Evolutionary conservation across 2,329 filamentous ascomycete species (phyloP), one percentile per base, ranked within the genome.

Genomic region (Fusarium drepaniforme): DNA sequence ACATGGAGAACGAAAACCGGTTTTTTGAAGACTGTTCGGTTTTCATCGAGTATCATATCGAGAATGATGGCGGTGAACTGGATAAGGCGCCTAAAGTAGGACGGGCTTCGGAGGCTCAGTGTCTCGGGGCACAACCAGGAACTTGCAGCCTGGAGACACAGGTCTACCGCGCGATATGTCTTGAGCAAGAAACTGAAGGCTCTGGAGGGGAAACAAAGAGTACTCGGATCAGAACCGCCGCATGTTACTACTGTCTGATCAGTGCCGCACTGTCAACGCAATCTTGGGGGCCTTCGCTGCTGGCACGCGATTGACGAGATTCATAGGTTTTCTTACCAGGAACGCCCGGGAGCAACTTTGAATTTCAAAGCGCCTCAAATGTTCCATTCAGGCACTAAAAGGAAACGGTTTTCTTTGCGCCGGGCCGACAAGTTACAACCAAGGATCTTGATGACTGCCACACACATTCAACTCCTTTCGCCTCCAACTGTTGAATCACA

Each of bases 331-430:
- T 44, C 15, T 25, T 18, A 1, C 12, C 9, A 44, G 25, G 18
- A 33, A n/a, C 25, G 38, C 37, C 15, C 42, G 21, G 23, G 5
- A 21, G 16, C 37, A 5, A 25, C 21, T 12, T 40, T n/a, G 8
- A 74, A 64, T 71, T 72, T 74, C 71, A 73, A 73, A 74, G 49
- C 18, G 25, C 18, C 25, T 21, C 28, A 33, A 53, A 33, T 21
- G 28, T 3, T 28, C 9, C 28, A 21, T 15, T 53, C 18, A 3
- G 25, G 28, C 5, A 53, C 49, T 13, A 53, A 33, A 33, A 28
- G 18, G 49, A 8, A 30, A 8, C 28, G 18, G 12, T 4, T 21
- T 30, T 53, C 49, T 33, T 53, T 53, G 6, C 49, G 18, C 16
- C 7, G 15, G 18, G 18, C 5, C 3, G 18, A 53, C 11, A 21